A percentile compares a stretch with the other conserved stretches of the same genome.
These are phyloP conservation scores for Lenzites betulinus DNA, from an alignment of 768 basidiomycete species.

Conservation along the genomic window DNA sequence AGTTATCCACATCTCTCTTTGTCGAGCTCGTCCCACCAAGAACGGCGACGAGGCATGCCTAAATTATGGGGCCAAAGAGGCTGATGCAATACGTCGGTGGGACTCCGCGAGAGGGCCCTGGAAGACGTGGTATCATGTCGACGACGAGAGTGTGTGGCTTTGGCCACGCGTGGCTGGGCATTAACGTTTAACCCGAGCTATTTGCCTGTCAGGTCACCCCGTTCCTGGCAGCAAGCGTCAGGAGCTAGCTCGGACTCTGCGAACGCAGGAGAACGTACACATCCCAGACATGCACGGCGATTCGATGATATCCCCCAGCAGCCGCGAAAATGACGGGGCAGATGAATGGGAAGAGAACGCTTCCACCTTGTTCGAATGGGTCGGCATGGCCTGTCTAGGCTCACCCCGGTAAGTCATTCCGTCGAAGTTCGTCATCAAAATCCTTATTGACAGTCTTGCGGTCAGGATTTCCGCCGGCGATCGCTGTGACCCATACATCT, in stretches of 20 bases:
- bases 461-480: constrained; percentile 61
- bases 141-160: constrained; percentile 20
- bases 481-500: constrained; percentile 67
- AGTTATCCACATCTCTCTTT: constrained; percentile 54
- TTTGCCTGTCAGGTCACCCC: constrained; percentile 45
- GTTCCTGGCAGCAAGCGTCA: constrained; percentile 29
- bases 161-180: background rate
- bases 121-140: constrained; percentile 46
- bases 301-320: background rate
- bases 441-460: background rate
- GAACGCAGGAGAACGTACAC: background rate
- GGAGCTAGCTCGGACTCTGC: constrained; percentile 37
- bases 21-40: constrained; percentile 38
- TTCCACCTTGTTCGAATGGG: constrained; percentile 65
- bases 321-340: background rate
- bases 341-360: constrained; percentile 55
- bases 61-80: constrained; percentile 39
- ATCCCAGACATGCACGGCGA: background rate
- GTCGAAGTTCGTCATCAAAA: too few relatives aligned
- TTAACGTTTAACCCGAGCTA: too few relatives aligned
- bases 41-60: constrained; percentile 7
- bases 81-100: constrained; percentile 49
- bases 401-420: constrained; percentile 55
- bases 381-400: constrained; percentile 67
- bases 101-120: constrained; percentile 50